phyloP scores from a whole-genome alignment of 306 rosid genomes.

The Cucumis cinereus region DNA sequence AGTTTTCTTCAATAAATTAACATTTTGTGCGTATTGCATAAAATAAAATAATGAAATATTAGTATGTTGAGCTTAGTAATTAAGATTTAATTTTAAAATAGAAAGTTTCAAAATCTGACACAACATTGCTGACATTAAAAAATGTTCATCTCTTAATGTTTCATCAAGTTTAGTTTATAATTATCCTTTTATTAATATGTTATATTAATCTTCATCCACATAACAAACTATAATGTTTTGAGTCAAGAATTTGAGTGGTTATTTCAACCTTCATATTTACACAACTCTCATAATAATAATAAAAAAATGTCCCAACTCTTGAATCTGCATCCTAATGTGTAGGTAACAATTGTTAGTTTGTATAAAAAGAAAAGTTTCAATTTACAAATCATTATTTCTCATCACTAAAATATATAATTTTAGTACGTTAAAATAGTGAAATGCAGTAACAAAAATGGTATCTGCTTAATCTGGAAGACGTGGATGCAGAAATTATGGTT shows the following conservation, averaged over 20 bases:
- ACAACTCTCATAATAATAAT: neutral
- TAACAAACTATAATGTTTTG: neutral
- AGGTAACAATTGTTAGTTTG: neutral
- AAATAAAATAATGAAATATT: neutral
- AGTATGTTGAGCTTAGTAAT: neutral
- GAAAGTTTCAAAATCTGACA: neutral
- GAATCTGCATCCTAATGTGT: neutral
- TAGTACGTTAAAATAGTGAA: neutral
- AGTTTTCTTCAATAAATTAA: neutral
- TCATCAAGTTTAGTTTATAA: neutral
- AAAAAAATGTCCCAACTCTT: neutral
- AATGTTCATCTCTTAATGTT: neutral
- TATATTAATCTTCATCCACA: neutral
- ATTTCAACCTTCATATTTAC: neutral
- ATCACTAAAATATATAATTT: neutral
- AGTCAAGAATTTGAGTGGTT: neutral
- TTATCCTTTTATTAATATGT: neutral
- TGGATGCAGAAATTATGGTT: neutral
- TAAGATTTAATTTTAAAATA: neutral
- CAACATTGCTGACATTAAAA: neutral
- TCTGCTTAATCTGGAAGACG: neutral
- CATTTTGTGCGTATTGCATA: neutral
- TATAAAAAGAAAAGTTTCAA: neutral
- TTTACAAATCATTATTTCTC: neutral
- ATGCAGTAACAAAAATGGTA: neutral